A percentile compares a stretch with the other conserved stretches of the same genome.
phyloP scores from a whole-genome alignment of 257 asterid species.

The Rauvolfia tetraphylla region DNA sequence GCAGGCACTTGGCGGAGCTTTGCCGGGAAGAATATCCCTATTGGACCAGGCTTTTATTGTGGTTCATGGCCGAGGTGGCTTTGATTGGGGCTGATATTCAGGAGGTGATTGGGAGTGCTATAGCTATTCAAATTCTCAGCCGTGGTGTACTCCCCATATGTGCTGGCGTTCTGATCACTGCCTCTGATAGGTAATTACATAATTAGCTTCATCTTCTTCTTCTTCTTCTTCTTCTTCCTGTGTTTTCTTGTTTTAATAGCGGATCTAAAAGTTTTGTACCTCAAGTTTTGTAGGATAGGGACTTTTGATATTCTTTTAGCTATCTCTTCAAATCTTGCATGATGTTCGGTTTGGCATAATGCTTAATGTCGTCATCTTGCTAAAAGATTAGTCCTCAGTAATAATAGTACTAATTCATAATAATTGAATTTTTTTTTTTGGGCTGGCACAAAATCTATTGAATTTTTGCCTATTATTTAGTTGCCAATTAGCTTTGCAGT shows the following conservation, averaged over 20 bases:
- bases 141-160: slow-evolving; percentile 70
- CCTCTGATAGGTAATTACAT: slow-evolving; percentile 70
- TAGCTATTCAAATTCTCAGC: slow-evolving; percentile 85
- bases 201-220: background rate
- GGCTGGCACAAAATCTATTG: background rate
- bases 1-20: slow-evolving; percentile 89
- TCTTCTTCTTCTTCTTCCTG: background rate
- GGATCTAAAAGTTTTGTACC: background rate
- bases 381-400: too few relatives aligned
- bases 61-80: slow-evolving; percentile 96
- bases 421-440: too few relatives aligned
- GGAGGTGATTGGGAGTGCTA: slow-evolving; percentile 96
- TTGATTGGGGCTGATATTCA: slow-evolving; percentile 94
- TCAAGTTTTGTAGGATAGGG: background rate
- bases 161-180: slow-evolving; percentile 90
- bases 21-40: slow-evolving; percentile 86
- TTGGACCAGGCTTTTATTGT: slow-evolving; percentile 73
- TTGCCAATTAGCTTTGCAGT: background rate
- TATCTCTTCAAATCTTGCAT: too few relatives aligned
- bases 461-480: background rate
- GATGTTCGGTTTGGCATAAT: too few relatives aligned
- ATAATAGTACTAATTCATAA: too few relatives aligned
- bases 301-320: too few relatives aligned
- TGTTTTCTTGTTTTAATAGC: too few relatives aligned
- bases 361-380: too few relatives aligned